Evolutionary conservation across 73 alveolate genomes (phyloP).

Genomic region (Paramecium tetraurelia): DNA sequence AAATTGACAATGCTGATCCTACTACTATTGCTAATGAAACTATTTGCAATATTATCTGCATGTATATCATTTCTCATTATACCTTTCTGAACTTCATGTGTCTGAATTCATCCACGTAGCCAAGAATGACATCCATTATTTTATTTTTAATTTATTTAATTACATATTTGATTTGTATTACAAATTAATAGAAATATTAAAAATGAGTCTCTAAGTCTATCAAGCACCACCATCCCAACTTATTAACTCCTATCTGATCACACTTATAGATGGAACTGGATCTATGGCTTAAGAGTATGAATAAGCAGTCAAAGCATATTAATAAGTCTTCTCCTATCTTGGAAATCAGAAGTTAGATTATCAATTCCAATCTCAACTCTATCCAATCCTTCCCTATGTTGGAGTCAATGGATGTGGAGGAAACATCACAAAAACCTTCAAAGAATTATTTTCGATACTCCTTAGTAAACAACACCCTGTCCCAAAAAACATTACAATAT

Average conservation of each 20-base stretch:
- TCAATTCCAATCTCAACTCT: not conserved
- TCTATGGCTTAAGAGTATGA: not conserved
- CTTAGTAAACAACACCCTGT: not conserved
- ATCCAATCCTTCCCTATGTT: not conserved
- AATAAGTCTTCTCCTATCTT: not conserved
- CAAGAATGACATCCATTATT: conserved; percentile 48
- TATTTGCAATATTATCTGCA: conserved; percentile 72
- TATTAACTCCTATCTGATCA: not conserved
- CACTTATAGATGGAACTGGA: not conserved
- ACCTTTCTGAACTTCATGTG: conserved; percentile 72
- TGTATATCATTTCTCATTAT: not conserved
- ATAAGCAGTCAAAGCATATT: not conserved
- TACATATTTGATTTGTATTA: not conserved
- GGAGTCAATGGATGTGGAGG: not conserved
- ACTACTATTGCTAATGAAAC: conserved; percentile 90
- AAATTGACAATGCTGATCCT: conserved; percentile 93
- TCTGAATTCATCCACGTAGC: conserved; percentile 64
- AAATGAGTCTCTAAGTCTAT: not conserved
- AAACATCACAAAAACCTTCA: not conserved
- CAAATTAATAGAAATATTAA: not conserved
- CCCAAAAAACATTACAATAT: not conserved
- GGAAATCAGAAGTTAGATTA: not conserved
- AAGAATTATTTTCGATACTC: not conserved
- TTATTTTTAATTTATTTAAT: not conserved
- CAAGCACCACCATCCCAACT: not conserved